A percentile compares a stretch with the other conserved stretches of the same genome.
These are phyloP conservation scores for Xylariaceae sp. DNA, from an alignment of 2,329 filamentous ascomycete species.

Conservation along the genomic window DNA sequence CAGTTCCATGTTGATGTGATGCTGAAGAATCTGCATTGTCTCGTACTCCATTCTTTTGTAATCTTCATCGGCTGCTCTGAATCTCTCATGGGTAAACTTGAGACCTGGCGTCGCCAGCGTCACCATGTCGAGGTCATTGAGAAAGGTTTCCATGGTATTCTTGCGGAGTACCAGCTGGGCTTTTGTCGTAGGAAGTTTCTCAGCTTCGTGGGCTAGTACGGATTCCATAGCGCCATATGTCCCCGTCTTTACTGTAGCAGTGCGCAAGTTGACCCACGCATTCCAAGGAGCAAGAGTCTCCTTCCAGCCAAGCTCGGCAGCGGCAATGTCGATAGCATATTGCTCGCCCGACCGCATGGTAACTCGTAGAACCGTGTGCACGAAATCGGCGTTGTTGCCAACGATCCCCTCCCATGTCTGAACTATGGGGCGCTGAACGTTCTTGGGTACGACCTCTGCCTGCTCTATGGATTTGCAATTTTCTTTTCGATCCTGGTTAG, in stretches of 20 bases:
- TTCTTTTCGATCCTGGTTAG: constrained; percentile 5
- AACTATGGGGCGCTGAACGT: constrained; percentile 18
- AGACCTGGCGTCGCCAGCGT: not conserved
- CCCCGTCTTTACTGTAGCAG: not conserved
- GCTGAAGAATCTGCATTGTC: not conserved
- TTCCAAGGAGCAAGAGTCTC: constrained; percentile 21
- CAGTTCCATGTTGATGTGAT: not conserved
- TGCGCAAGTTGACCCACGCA: constrained; percentile 7
- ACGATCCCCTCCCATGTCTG: not conserved
- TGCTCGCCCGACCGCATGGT: constrained; percentile 12
- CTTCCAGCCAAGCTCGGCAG: constrained; percentile 21
- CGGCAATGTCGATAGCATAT: constrained; percentile 21
- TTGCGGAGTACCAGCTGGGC: not conserved
- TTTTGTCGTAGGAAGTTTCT: not conserved
- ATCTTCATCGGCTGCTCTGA: not conserved
- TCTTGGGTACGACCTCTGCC: not conserved
- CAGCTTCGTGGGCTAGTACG: too few relatives aligned
- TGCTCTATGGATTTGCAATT: constrained; percentile 13
- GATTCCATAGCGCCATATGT: too few relatives aligned
- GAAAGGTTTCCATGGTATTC: not conserved
- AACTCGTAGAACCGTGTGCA: constrained; percentile 17
- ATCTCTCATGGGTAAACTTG: not conserved
- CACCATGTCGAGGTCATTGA: not conserved
- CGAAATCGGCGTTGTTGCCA: not conserved
- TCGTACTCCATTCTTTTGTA: not conserved